Conservation (phyloP, 805 yeast species). For the Kodamaea neixiangensis region DNA sequence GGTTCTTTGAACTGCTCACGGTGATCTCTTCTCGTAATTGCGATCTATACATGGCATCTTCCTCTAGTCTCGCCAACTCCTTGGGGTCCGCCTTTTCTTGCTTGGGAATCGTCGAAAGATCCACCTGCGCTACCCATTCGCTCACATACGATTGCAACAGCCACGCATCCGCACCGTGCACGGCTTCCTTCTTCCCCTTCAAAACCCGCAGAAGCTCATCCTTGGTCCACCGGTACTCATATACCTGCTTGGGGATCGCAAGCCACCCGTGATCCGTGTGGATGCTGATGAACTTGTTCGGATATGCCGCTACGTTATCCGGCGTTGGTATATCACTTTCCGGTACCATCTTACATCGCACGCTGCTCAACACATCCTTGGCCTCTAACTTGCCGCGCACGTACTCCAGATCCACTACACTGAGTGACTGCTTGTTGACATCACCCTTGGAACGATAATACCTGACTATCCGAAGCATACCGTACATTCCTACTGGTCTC, state of each 20-base stretch:
- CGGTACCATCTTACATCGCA: neutral
- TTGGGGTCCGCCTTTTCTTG: conserved; percentile 14
- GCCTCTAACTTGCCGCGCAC: neutral
- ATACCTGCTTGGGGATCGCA: conserved; percentile 19
- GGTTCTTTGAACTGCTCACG: neutral
- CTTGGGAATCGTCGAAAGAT: conserved; percentile 7
- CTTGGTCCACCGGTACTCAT: conserved; percentile 23
- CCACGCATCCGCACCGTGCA: neutral
- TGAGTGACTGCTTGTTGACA: conserved; percentile 5
- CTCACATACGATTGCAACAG: conserved; percentile 12
- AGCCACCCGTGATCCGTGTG: conserved; percentile 26
- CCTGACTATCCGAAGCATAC: neutral
- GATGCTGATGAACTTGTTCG: conserved; percentile 20
- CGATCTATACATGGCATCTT: conserved; percentile 21
- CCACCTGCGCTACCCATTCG: conserved; percentile 19
- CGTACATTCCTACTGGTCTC: neutral
- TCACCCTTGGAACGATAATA: conserved; percentile 12
- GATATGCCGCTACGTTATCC: conserved; percentile 10
- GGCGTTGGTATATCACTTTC: conserved; percentile 12
- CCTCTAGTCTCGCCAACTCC: conserved; percentile 16
- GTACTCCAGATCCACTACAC: conserved; percentile 1
- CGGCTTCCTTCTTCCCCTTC: neutral
- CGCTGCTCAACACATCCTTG: neutral
- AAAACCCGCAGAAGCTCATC: conserved; percentile 5
- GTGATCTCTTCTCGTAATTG: conserved; percentile 26